Evolutionary conservation across 2,329 filamentous ascomycete species (phyloP), one percentile per base, ranked within the genome.

Genomic region (Anisogramma anomala): DNA sequence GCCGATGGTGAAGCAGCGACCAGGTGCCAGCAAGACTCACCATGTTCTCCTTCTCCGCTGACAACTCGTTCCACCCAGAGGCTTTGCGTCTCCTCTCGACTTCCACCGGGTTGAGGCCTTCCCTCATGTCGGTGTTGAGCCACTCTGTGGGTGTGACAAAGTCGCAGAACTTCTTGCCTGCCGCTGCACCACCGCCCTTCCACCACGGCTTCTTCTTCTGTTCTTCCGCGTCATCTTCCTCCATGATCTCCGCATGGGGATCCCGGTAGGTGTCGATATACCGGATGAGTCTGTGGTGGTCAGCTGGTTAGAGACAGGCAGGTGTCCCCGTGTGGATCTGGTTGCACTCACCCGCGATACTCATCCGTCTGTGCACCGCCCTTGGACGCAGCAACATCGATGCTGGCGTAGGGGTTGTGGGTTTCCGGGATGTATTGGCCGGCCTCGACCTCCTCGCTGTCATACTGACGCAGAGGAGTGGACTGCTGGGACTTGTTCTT

Each of bases 31-130:
- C 3, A 13, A 11, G 3, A 22, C 41, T 34, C n/a, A 43, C 42
- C 67, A 83, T 66, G 67, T 84, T 84, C 64, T 79, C 77, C 69
- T 84, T 84, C 67, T 84, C 81, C 23, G 78, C 75, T 22, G 71
- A 68, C 58, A 85, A 67, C 60, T 85, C 81, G 66, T 84, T 85
- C 66, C 64, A 84, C 47, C 81, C 81, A 50, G 68, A 70, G 53
- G 71, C 71, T 65, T 75, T 82, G 52, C 81, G 70, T 53, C 81
- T 74, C 38, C 55, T 54, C 55, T 83, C 79, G 41, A 82, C 72
- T 46, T 82, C 76, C 47, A 57, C 49, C 41, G 60, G 57, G 45
- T 65, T 66, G 44, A 85, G 68, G 71, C 81, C 81, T 43, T 69
- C 58, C 56, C 69, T 70, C 59, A 84, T 74, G 57, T 84, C 75